Evolutionary conservation across 2,329 filamentous ascomycete species (phyloP).

Genomic region (Alternaria triticimaculans): DNA sequence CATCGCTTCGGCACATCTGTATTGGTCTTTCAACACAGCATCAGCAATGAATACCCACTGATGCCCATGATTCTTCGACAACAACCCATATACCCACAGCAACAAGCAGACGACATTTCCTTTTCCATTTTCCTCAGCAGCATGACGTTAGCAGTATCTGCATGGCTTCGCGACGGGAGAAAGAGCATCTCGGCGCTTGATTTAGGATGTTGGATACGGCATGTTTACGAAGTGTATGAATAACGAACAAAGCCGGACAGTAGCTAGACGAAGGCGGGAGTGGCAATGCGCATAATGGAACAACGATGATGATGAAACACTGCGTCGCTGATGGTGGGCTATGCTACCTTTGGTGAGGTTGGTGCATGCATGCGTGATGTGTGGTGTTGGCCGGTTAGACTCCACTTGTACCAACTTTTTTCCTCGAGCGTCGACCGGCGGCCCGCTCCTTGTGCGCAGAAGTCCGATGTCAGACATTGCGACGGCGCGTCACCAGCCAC

Average conservation of each 20-base stretch:
- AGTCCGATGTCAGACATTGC: background rate
- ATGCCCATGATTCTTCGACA: background rate
- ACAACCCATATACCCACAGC: background rate
- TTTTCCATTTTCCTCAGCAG: conserved; percentile 3
- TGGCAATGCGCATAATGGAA: background rate
- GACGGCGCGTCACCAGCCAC: conserved; percentile 5
- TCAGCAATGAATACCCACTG: background rate
- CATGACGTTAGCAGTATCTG: background rate
- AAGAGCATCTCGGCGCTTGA: background rate
- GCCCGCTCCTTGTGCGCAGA: background rate
- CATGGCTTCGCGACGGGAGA: background rate
- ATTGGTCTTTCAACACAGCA: background rate
- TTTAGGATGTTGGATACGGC: conserved; percentile 9
- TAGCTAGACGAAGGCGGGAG: background rate
- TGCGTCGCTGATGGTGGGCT: background rate
- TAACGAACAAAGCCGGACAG: background rate
- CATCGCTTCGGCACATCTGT: background rate
- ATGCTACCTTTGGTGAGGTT: background rate
- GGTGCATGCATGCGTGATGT: conserved; percentile 5
- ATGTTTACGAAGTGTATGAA: background rate
- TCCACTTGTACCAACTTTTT: background rate
- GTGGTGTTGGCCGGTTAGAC: background rate
- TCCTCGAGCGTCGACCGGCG: background rate
- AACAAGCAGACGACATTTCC: conserved; percentile 1
- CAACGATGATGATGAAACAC: background rate